phyloP scores from a whole-genome alignment of 2,329 filamentous ascomycete genomes.

The Fusarium sp. region DNA sequence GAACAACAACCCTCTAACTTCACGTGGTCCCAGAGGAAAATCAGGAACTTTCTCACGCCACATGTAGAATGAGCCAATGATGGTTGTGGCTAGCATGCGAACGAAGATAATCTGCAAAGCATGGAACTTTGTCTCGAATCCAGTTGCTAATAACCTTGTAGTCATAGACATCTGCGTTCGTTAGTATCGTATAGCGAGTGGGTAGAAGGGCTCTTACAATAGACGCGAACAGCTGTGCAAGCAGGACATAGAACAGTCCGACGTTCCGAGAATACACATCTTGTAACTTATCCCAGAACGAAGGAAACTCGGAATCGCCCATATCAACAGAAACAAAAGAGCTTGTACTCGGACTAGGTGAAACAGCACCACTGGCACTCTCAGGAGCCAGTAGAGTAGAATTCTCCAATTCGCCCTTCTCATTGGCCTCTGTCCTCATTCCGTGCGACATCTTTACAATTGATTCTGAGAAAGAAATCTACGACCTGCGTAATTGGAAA shows the following conservation, averaged over 20 bases:
- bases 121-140: slow-evolving; percentile 53
- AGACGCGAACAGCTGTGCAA: slow-evolving; percentile 56
- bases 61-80: slow-evolving; percentile 55
- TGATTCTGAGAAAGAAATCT: accelerated
- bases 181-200: neutral
- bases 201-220: slow-evolving; percentile 45
- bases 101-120: slow-evolving; percentile 58
- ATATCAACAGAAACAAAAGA: neutral
- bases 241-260: slow-evolving; percentile 55
- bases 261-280: slow-evolving; percentile 61
- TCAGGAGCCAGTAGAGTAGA: neutral
- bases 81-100: slow-evolving; percentile 54
- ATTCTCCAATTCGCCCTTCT: neutral
- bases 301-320: too few relatives aligned
- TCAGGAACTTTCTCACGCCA: slow-evolving; percentile 62
- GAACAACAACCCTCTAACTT: slow-evolving; percentile 71
- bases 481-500: neutral
- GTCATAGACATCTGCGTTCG: slow-evolving; percentile 55
- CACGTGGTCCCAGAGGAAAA: slow-evolving; percentile 74
- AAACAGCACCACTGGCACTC: neutral
- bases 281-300: slow-evolving; percentile 19
- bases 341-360: neutral
- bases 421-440: slow-evolving; percentile 2
- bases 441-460: slow-evolving; percentile 17
- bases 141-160: slow-evolving; percentile 52